phyloP scores from a whole-genome alignment of 2,329 filamentous ascomycete genomes.

The Verticillium nubilum region DNA sequence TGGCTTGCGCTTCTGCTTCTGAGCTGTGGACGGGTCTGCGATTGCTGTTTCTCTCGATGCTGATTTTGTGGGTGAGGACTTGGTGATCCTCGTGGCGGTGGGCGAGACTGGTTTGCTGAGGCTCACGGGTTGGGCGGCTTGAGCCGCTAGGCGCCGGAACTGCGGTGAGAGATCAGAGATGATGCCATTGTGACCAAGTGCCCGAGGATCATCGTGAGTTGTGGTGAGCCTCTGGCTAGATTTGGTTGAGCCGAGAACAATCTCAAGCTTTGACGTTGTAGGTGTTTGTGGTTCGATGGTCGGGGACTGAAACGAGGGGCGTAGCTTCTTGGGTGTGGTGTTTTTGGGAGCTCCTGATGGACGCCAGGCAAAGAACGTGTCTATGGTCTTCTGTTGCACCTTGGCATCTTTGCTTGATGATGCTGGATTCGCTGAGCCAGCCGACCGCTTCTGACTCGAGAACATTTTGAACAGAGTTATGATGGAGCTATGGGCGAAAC shows the following conservation, averaged over 20 bases:
- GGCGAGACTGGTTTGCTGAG: conserved; percentile 5
- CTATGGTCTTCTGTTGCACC: neutral
- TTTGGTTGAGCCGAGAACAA: conserved; percentile 4
- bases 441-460: neutral
- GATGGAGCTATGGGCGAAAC: neutral
- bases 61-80: neutral
- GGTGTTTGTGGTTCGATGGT: conserved; percentile 4
- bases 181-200: neutral
- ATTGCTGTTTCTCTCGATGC: neutral
- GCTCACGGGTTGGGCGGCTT: conserved; percentile 6
- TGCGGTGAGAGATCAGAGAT: conserved; percentile 16
- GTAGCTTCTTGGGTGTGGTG: neutral
- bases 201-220: neutral
- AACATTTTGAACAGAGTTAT: neutral
- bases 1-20: conserved; percentile 20
- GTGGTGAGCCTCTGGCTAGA: neutral
- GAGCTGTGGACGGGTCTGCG: neutral
- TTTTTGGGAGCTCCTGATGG: neutral
- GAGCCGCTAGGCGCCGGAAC: conserved; percentile 5
- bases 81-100: neutral
- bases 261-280: conserved; percentile 4
- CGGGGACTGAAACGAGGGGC: neutral
- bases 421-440: neutral
- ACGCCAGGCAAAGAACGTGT: neutral
- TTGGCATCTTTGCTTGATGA: neutral